phyloP scores from a whole-genome alignment of 139 green algal species.

The Eudorina sp. region DNA sequence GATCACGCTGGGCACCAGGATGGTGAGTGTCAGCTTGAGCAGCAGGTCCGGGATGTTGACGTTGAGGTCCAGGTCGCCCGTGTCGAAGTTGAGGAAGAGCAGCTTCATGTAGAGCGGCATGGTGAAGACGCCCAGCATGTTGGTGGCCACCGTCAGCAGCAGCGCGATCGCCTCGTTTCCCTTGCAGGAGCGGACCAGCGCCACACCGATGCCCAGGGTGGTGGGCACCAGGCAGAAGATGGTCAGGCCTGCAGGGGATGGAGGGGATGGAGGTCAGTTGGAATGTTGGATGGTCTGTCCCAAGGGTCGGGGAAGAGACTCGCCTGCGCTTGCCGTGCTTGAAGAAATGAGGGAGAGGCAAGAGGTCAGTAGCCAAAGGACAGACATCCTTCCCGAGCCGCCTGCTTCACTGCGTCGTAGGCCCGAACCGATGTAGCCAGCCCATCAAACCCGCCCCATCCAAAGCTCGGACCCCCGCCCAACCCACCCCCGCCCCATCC shows the following conservation, averaged over 20 bases:
- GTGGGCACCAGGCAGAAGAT: slow-evolving; percentile 87
- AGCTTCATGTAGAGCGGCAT: slow-evolving; percentile 68
- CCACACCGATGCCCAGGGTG: slow-evolving; percentile 82
- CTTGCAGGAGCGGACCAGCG: slow-evolving; percentile 63
- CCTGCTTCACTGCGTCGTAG: no score
- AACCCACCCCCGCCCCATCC: no score
- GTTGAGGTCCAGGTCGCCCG: slow-evolving; percentile 38
- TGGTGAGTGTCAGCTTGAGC: slow-evolving; percentile 80
- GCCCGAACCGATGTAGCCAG: no score
- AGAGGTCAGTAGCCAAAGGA: no score
- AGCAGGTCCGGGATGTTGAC: slow-evolving; percentile 66
- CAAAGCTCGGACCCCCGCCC: no score
- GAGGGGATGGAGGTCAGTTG: no score
- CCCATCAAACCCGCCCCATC: no score
- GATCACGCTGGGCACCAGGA: slow-evolving; percentile 57
- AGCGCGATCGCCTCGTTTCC: slow-evolving; percentile 80
- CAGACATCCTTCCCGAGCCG: no score
- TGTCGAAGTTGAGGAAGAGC: slow-evolving; percentile 56
- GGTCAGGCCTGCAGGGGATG: slow-evolving; percentile 66
- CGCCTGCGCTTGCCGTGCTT: no score
- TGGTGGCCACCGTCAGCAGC: slow-evolving; percentile 81
- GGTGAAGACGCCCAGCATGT: slow-evolving; percentile 82
- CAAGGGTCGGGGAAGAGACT: no score
- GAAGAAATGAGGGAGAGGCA: no score
- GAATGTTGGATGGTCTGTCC: no score